Evolutionary conservation across 768 basidiomycete species (phyloP).

Genomic region (Collybia mongolica): DNA sequence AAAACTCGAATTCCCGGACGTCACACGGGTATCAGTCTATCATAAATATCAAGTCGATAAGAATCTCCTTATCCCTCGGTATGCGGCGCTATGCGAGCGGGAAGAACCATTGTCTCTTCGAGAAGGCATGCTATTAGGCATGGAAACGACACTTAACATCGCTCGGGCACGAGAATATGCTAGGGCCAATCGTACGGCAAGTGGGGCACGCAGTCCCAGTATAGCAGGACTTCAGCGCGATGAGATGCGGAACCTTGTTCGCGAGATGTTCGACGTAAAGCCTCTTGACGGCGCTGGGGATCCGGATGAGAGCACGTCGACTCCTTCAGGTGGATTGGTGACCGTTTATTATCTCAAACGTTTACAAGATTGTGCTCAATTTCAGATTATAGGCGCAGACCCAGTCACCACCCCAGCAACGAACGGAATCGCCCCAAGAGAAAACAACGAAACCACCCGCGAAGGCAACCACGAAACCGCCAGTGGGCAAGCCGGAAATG

Average conservation of each 20-base stretch:
- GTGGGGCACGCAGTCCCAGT: constrained; percentile 16
- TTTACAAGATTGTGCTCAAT: constrained; percentile 6
- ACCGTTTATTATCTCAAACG: constrained; percentile 6
- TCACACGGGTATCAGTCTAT: constrained; percentile 57
- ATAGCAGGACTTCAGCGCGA: constrained; percentile 8
- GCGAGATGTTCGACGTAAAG: constrained; percentile 10
- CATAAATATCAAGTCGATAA: constrained; percentile 47
- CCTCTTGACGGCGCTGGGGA: not conserved
- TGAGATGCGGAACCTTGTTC: constrained; percentile 15
- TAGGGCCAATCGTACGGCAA: constrained; percentile 22
- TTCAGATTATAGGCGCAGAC: not conserved
- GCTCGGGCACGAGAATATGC: constrained; percentile 50
- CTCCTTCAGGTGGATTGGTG: constrained; percentile 18
- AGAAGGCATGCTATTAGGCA: constrained; percentile 55
- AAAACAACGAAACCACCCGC: not conserved
- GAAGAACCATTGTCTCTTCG: constrained; percentile 47
- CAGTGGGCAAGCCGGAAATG: not conserved
- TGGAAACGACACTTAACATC: constrained; percentile 49
- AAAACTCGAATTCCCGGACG: constrained; percentile 39
- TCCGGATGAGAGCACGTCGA: constrained; percentile 4
- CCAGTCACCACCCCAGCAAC: not conserved
- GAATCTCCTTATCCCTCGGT: constrained; percentile 52
- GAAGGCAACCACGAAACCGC: not conserved
- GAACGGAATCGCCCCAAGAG: not conserved
- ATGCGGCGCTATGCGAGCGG: constrained; percentile 51